Conservation (phyloP, 2,329 filamentous ascomycete species). For the Fusarium kyushuense region DNA sequence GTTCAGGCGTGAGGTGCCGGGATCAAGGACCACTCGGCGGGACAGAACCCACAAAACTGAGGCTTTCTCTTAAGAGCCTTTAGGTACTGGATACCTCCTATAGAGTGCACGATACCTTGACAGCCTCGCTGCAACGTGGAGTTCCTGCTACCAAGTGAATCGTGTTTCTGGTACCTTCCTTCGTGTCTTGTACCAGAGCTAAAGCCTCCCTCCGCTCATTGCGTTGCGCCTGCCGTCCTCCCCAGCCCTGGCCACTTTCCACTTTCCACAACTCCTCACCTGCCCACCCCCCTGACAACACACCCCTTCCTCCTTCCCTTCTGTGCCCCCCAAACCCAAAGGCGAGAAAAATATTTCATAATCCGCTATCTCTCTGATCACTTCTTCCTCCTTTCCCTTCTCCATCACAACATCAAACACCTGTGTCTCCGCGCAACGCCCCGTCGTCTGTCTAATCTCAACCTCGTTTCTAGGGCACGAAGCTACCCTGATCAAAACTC, state of each 20-base stretch:
- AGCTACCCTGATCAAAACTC: slow-evolving; percentile 79
- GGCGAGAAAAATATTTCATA: slow-evolving; percentile 59
- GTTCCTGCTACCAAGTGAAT: slow-evolving; percentile 5
- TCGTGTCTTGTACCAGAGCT: slow-evolving; percentile 34
- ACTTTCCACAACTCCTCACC: slow-evolving; percentile 45
- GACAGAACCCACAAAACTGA: slow-evolving; percentile 39
- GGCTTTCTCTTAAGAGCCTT: slow-evolving; percentile 27
- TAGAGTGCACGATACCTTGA: slow-evolving; percentile 18
- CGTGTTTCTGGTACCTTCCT: slow-evolving; percentile 34
- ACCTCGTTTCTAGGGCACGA: slow-evolving; percentile 80
- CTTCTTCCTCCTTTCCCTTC: slow-evolving; percentile 50
- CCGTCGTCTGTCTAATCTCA: slow-evolving; percentile 59
- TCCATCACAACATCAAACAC: slow-evolving; percentile 59
- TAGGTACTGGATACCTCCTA: slow-evolving; percentile 30
- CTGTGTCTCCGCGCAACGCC: slow-evolving; percentile 63
- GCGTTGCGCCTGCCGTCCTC: slow-evolving; percentile 38
- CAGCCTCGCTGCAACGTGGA: slow-evolving; percentile 6
- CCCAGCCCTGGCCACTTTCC: slow-evolving; percentile 48
- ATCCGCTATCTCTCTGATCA: slow-evolving; percentile 49
- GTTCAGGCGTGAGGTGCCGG: slow-evolving; percentile 22
- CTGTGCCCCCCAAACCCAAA: slow-evolving; percentile 43
- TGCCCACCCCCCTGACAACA: slow-evolving; percentile 45
- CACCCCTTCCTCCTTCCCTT: slow-evolving; percentile 42
- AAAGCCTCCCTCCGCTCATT: slow-evolving; percentile 30
- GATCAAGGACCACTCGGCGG: slow-evolving; percentile 29